Conservation (phyloP, 768 basidiomycete genomes). For the Cystofilobasidium macerans region DNA sequence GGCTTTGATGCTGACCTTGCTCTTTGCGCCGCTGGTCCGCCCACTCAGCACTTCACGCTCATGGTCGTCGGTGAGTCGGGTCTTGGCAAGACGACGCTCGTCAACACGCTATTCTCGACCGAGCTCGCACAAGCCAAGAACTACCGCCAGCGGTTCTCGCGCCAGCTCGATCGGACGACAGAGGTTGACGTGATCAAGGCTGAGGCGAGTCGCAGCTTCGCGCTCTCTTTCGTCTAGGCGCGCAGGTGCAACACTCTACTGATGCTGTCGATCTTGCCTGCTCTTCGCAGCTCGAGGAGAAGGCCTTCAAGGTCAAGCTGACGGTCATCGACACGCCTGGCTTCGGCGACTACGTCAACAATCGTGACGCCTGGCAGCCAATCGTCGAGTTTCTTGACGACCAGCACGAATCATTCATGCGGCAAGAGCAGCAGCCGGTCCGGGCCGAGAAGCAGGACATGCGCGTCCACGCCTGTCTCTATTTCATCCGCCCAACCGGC, state of each 20-base stretch:
- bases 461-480: constrained; percentile 89
- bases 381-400: constrained; percentile 98
- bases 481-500: constrained; percentile 91
- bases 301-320: constrained; percentile 98
- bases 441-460: constrained; percentile 87
- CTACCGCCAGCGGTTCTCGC: constrained; percentile 47
- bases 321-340: constrained; percentile 98
- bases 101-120: constrained; percentile 98
- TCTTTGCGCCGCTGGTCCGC: not conserved
- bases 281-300: constrained; percentile 75
- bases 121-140: constrained; percentile 87
- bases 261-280: no score
- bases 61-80: constrained; percentile 99
- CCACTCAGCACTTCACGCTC: constrained; percentile 56
- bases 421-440: constrained; percentile 98
- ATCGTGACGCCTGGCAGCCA: constrained; percentile 84
- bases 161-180: constrained; percentile 96
- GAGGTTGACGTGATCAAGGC: constrained; percentile 95
- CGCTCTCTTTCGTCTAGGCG: no score
- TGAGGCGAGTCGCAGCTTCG: constrained; percentile 48
- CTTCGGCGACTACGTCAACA: constrained; percentile 99
- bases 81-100: constrained; percentile 89
- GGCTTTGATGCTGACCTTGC: not conserved
- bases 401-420: constrained; percentile 90
- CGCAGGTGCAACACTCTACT: no score